phyloP scores from a whole-genome alignment of 164 flowering plant species.

The Berberis vulgaris region DNA sequence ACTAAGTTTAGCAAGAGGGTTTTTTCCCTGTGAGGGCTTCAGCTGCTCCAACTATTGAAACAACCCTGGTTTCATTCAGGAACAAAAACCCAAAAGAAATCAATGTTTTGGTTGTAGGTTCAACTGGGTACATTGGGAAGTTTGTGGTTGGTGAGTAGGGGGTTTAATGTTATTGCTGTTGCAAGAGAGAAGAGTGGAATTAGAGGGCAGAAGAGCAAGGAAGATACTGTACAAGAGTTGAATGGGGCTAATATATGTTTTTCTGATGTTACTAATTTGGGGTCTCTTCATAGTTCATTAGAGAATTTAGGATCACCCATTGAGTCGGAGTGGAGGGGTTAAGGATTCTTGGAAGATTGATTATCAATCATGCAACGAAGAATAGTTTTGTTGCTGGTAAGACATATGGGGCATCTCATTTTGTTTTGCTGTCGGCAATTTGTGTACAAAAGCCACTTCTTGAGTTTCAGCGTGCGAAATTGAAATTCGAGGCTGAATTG shows the following conservation, averaged over 20 bases:
- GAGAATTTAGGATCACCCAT: slow-evolving; percentile 35
- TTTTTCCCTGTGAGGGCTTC: slow-evolving; percentile 18
- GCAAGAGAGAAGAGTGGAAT: slow-evolving; percentile 88
- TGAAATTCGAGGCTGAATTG: slow-evolving; percentile 80
- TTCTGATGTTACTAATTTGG: slow-evolving; percentile 68
- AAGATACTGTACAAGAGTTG: slow-evolving; percentile 51
- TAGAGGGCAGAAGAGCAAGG: slow-evolving; percentile 48
- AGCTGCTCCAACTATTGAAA: slow-evolving; percentile 23
- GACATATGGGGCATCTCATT: slow-evolving; percentile 67
- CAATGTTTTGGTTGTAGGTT: slow-evolving; percentile 78
- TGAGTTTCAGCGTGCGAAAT: slow-evolving; percentile 87
- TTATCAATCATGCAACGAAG: slow-evolving; percentile 82
- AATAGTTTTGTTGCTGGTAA: slow-evolving; percentile 74
- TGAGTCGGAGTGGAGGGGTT: slow-evolving; percentile 80
- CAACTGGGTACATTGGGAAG: slow-evolving; percentile 92
- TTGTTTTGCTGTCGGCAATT: slow-evolving; percentile 84
- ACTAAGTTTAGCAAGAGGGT: slow-evolving; percentile 20
- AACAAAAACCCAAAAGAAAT: slow-evolving; percentile 54
- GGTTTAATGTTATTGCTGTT: slow-evolving; percentile 73
- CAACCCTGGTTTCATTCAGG: slow-evolving; percentile 41
- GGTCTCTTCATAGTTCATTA: slow-evolving; percentile 42
- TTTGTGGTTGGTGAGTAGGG: slow-evolving; percentile 65
- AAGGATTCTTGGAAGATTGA: slow-evolving; percentile 91
- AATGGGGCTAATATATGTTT: slow-evolving; percentile 67
- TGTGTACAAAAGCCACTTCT: slow-evolving; percentile 92